A percentile compares a stretch with the other conserved stretches of the same genome.
phyloP scores from a whole-genome alignment of 1,139 yeast genomes.

The Diutina neorugosa region DNA sequence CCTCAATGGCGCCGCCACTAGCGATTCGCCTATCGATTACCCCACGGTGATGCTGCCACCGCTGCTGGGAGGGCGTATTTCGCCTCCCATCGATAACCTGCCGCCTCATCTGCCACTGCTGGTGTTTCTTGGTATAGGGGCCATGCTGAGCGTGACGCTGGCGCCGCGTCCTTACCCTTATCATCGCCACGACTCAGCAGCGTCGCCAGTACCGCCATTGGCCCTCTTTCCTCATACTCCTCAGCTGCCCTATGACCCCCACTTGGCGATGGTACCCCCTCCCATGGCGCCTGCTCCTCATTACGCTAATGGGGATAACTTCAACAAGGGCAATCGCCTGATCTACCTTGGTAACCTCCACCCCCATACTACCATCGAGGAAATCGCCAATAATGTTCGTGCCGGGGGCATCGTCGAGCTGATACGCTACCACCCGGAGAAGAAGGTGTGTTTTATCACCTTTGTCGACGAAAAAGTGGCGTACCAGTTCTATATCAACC shows the following conservation, averaged over 20 bases:
- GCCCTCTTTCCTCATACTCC: neutral
- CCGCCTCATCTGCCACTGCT: neutral
- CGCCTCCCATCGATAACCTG: neutral
- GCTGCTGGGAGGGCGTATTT: neutral
- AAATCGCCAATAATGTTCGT: slow-evolving; percentile 35
- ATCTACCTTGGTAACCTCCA: slow-evolving; percentile 34
- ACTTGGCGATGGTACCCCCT: neutral
- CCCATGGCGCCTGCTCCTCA: neutral
- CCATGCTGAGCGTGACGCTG: neutral
- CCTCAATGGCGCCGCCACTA: no score
- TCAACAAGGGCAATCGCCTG: slow-evolving; percentile 26
- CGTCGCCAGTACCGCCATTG: neutral
- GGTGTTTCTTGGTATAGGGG: neutral
- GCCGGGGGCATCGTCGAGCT: slow-evolving; percentile 37
- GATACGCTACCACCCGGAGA: slow-evolving; percentile 25
- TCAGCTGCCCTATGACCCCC: neutral
- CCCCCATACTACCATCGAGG: slow-evolving; percentile 33
- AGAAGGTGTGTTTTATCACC: slow-evolving; percentile 31
- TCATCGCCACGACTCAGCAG: neutral
- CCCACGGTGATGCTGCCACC: neutral
- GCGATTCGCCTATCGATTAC: no score
- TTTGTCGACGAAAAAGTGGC: slow-evolving; percentile 33
- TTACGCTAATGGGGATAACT: slow-evolving; percentile 8
- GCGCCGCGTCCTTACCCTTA: neutral
- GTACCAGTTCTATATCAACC: slow-evolving; percentile 28